These are phyloP conservation scores for Podila verticillata DNA, from an alignment of 192 early-diverging fungal genomes.

Conservation along the genomic window DNA sequence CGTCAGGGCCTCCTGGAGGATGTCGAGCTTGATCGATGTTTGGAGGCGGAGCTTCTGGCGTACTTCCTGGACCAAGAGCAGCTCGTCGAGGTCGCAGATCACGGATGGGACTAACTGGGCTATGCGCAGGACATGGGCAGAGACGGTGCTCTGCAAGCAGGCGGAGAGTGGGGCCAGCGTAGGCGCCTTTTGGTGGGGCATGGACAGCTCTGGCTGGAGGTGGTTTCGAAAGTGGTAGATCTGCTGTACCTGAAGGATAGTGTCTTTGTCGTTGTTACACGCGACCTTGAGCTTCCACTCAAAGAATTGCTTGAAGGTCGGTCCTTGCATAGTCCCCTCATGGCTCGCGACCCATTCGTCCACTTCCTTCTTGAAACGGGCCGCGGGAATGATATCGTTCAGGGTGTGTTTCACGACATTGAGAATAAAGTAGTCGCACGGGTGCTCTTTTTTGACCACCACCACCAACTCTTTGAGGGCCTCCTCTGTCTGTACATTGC, in stretches of 20 bases:
- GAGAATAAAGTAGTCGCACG: constrained; percentile 56
- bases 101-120: constrained; percentile 69
- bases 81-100: constrained; percentile 65
- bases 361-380: constrained; percentile 7
- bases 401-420: constrained; percentile 40
- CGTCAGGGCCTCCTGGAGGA: constrained; percentile 76
- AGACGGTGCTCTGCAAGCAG: constrained; percentile 40
- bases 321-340: neutral
- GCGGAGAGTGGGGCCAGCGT: constrained; percentile 34
- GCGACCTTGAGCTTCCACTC: constrained; percentile 27
- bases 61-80: constrained; percentile 62
- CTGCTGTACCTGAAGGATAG: constrained; percentile 54
- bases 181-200: constrained; percentile 12
- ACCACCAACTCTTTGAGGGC: constrained; percentile 38
- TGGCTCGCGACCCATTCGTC: neutral
- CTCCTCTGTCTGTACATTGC: constrained; percentile 22
- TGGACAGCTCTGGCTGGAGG: constrained; percentile 32
- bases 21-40: constrained; percentile 40
- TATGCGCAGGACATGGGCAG: constrained; percentile 55
- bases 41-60: neutral
- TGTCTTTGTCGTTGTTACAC: constrained; percentile 14
- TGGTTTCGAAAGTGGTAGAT: constrained; percentile 48
- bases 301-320: constrained; percentile 57
- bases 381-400: constrained; percentile 6
- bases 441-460: constrained; percentile 48